Evolutionary conservation across 139 green algal species (phyloP).

Genomic region (Chlamydomonas applanata): DNA sequence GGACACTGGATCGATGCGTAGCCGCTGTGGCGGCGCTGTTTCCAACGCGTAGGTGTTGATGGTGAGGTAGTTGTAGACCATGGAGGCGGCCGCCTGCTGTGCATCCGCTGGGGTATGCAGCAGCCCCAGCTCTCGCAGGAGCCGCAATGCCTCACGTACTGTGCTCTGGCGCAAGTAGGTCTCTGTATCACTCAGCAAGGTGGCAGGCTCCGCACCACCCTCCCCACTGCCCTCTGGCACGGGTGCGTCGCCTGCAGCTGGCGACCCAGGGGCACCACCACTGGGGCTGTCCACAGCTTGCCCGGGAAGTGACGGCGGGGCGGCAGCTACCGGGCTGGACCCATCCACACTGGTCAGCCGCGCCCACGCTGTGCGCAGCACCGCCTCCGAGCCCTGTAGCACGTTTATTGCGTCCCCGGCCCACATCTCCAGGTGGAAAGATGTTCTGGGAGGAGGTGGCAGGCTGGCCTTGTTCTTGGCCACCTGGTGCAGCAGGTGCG

Average conservation of each 20-base stretch:
- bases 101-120: neutral
- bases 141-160: neutral
- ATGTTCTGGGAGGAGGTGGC: neutral
- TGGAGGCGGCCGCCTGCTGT: slow-evolving; percentile 2
- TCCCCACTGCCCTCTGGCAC: too few species aligned
- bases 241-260: too few species aligned
- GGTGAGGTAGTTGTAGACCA: slow-evolving; percentile 19
- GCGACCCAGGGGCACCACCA: too few species aligned
- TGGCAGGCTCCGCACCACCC: too few species aligned
- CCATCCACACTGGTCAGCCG: neutral
- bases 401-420: neutral
- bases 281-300: too few species aligned
- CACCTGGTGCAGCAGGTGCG: slow-evolving; percentile 48
- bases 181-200: too few species aligned
- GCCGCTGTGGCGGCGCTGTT: too few species aligned
- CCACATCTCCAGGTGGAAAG: slow-evolving; percentile 17
- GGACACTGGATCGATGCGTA: too few species aligned
- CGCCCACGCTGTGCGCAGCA: slow-evolving; percentile 1
- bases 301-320: too few species aligned
- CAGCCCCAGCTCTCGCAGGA: slow-evolving; percentile 11
- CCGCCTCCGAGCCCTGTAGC: neutral
- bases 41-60: slow-evolving; percentile 13
- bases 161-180: neutral
- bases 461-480: slow-evolving; percentile 5
- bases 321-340: too few species aligned